These are phyloP conservation scores for Podospora sp. DNA, from an alignment of 495 filamentous ascomycete species.

Conservation along the genomic window DNA sequence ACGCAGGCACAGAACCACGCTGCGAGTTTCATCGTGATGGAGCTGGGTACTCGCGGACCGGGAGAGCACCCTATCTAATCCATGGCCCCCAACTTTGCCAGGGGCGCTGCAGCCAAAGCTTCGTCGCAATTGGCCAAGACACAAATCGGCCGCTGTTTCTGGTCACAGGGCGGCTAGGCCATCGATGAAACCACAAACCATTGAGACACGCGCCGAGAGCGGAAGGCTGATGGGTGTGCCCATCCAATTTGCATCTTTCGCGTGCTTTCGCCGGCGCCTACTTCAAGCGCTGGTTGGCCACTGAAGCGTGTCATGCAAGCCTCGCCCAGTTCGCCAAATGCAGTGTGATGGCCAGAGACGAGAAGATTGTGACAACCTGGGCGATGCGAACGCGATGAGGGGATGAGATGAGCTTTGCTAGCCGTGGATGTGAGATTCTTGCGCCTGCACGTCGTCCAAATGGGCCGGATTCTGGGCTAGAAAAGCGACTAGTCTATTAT, in stretches of 20 bases:
- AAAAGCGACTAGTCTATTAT: background rate
- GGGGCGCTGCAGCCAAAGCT: background rate
- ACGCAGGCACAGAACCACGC: background rate
- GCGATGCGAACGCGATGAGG: background rate
- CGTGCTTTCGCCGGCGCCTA: constrained; percentile 26
- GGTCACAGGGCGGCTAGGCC: constrained; percentile 15
- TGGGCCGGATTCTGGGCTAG: background rate
- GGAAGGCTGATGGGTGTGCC: background rate
- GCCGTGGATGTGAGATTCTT: background rate
- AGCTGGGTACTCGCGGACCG: constrained; percentile 8
- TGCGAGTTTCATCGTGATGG: constrained; percentile 4
- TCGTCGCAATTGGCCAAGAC: constrained; percentile 10
- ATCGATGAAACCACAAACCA: constrained; percentile 28
- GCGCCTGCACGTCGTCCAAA: no score
- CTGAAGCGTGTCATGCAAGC: constrained; percentile 27
- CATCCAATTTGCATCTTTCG: constrained; percentile 1
- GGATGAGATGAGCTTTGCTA: background rate
- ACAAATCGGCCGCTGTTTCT: constrained; percentile 5
- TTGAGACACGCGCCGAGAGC: constrained; percentile 19
- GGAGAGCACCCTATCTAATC: background rate
- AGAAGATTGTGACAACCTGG: background rate
- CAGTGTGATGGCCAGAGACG: constrained; percentile 19
- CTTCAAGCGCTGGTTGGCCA: constrained; percentile 25
- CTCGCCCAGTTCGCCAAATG: constrained; percentile 8
- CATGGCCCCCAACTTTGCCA: background rate